phyloP scores from a whole-genome alignment of 2,329 filamentous ascomycete genomes.

The Knoxdaviesia capensis region DNA sequence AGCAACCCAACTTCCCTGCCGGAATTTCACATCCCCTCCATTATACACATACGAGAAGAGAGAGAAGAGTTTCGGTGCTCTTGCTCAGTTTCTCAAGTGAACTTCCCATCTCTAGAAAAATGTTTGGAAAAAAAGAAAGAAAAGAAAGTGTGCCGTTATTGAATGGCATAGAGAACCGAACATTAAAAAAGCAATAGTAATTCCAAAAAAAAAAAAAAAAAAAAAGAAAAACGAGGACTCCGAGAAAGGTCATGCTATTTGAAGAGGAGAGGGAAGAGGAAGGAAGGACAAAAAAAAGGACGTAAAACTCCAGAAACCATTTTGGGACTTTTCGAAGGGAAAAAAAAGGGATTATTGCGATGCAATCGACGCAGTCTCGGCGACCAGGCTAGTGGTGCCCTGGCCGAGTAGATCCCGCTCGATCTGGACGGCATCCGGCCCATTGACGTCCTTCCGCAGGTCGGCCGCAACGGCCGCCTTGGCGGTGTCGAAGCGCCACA shows the following conservation, averaged over 20 bases:
- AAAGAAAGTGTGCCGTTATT: slow-evolving; percentile 1
- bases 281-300: background rate
- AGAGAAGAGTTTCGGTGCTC: too few species aligned
- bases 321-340: background rate
- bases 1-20: too few species aligned
- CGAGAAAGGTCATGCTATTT: too few species aligned
- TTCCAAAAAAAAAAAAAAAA: background rate
- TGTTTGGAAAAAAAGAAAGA: background rate
- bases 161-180: background rate
- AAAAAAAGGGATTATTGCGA: background rate
- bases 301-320: background rate
- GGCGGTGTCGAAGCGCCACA: slow-evolving; percentile 36
- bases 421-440: slow-evolving; percentile 19
- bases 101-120: background rate
- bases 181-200: background rate
- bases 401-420: slow-evolving; percentile 23
- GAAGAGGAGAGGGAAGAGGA: background rate
- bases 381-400: background rate
- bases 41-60: too few species aligned
- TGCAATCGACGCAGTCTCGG: background rate
- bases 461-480: slow-evolving; percentile 18
- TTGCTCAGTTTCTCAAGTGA: too few species aligned
- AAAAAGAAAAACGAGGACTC: background rate
- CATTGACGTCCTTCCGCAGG: slow-evolving; percentile 12
- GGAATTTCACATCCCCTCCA: too few species aligned